phyloP scores from a whole-genome alignment of 768 basidiomycete genomes.

The Crassisporium funariophilum region DNA sequence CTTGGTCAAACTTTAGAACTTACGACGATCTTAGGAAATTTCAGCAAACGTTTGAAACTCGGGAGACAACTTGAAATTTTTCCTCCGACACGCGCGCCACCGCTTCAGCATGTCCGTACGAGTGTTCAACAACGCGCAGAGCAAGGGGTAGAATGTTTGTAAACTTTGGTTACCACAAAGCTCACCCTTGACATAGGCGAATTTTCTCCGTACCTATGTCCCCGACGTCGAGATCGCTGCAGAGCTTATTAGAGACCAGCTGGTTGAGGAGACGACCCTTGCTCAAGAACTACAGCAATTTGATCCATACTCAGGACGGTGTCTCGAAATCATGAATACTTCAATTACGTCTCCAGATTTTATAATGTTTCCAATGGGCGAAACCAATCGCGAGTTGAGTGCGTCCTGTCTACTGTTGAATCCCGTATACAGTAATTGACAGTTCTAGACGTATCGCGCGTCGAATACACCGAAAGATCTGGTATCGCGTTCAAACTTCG shows the following conservation, averaged over 20 bases:
- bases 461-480: slow-evolving; percentile 28
- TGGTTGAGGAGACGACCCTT: slow-evolving; percentile 47
- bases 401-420: slow-evolving; percentile 21
- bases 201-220: slow-evolving; percentile 68
- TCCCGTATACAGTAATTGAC: background rate
- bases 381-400: slow-evolving; percentile 63
- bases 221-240: slow-evolving; percentile 75
- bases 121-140: slow-evolving; percentile 56
- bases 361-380: slow-evolving; percentile 67
- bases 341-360: slow-evolving; percentile 27
- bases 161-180: background rate
- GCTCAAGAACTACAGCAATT: slow-evolving; percentile 41
- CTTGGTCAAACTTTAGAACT: background rate
- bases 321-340: slow-evolving; percentile 43
- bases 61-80: slow-evolving; percentile 48
- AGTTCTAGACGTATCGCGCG: slow-evolving; percentile 51
- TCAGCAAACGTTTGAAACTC: slow-evolving; percentile 8
- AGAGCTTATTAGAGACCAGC: slow-evolving; percentile 62
- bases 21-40: slow-evolving; percentile 7
- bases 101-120: slow-evolving; percentile 28
- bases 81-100: slow-evolving; percentile 54
- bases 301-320: slow-evolving; percentile 60
- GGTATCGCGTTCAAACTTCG: slow-evolving; percentile 40
- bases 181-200: slow-evolving; percentile 48
- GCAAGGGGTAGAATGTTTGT: slow-evolving; percentile 56